phyloP scores from a whole-genome alignment of 495 filamentous ascomycete species.

The Trichoderma orchidacearum region DNA sequence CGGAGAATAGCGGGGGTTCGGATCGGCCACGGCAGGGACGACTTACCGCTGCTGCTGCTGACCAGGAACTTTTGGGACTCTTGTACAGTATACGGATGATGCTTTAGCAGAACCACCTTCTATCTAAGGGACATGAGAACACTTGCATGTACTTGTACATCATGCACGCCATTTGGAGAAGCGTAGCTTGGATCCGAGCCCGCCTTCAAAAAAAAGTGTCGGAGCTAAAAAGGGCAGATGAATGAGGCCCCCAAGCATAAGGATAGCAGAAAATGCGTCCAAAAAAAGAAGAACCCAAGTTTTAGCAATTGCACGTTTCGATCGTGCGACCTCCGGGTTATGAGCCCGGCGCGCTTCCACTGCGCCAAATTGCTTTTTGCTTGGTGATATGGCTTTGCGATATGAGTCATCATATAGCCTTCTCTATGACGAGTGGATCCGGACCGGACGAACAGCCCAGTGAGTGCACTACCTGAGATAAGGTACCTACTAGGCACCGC shows the following conservation, averaged over 20 bases:
- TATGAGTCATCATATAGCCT: background rate
- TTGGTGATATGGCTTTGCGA: background rate
- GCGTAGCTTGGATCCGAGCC: background rate
- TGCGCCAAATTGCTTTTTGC: slow-evolving; percentile 1
- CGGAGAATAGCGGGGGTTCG: background rate
- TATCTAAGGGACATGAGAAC: background rate
- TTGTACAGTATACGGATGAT: background rate
- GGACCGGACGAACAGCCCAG: no score
- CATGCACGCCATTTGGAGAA: background rate
- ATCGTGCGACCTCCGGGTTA: slow-evolving; percentile 1
- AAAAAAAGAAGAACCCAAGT: background rate
- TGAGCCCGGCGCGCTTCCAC: slow-evolving; percentile 1
- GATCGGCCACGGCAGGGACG: background rate
- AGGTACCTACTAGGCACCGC: no score
- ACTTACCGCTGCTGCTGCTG: background rate
- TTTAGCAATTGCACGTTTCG: slow-evolving; percentile 1
- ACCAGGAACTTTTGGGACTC: background rate
- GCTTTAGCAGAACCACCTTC: background rate
- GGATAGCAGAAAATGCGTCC: background rate
- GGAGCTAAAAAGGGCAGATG: background rate
- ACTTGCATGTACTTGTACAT: background rate
- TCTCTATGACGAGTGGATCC: background rate
- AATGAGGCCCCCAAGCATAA: no score
- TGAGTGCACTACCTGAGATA: no score
- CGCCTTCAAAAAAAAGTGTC: background rate